Evolutionary conservation across 805 yeast species (phyloP).

Genomic region (Metschnikowia gelsemii): DNA sequence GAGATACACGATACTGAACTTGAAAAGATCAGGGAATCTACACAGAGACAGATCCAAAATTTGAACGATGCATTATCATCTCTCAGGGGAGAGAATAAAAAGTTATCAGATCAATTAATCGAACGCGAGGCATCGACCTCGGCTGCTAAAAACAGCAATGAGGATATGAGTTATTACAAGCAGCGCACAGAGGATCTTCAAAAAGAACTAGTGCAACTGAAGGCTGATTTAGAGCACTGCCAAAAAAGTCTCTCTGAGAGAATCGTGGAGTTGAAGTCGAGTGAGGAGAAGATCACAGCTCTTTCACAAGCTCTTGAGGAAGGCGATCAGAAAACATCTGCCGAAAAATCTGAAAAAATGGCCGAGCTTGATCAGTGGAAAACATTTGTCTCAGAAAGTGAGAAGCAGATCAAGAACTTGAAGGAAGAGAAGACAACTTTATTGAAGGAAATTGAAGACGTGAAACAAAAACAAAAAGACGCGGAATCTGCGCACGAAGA

Average conservation of each 20-base stretch:
- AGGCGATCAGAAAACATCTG: not conserved
- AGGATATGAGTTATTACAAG: not conserved
- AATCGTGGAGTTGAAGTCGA: conserved; percentile 2
- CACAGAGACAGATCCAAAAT: conserved; percentile 7
- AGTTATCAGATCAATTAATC: not conserved
- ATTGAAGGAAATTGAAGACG: not conserved
- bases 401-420: not conserved
- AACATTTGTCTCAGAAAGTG: not conserved
- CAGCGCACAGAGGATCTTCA: not conserved
- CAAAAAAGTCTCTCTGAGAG: conserved; percentile 1
- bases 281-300: conserved; percentile 1
- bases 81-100: conserved; percentile 6
- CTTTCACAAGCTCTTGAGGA: not conserved
- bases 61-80: conserved; percentile 3
- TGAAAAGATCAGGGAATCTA: conserved; percentile 5
- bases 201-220: conserved; percentile 1
- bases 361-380: conserved; percentile 1
- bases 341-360: not conserved
- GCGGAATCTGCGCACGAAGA: not conserved
- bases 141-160: not conserved
- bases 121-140: not conserved
- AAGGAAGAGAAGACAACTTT: not conserved
- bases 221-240: not conserved
- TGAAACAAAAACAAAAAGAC: not conserved
- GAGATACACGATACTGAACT: conserved; percentile 12